Evolutionary conservation across 768 basidiomycete species (phyloP), one percentile per base, ranked within the genome.

Genomic region (Mrakia gelida): DNA sequence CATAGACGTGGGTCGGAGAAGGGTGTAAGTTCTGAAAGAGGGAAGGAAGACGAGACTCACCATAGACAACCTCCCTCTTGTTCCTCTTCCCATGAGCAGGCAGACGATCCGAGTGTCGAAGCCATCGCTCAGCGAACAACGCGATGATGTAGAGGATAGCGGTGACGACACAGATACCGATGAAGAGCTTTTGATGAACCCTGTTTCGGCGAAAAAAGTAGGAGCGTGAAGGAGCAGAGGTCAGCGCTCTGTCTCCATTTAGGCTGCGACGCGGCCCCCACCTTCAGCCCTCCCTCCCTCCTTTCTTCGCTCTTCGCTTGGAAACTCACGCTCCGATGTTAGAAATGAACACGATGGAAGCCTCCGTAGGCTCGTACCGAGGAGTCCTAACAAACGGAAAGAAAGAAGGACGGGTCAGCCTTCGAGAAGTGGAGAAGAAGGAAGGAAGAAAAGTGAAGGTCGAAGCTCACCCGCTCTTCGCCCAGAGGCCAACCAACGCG

Each of bases 31-130:
- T 21, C 23, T 9, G 18, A 30, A 59, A 38, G 59, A 41, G 34
- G 15, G 34, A 65, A 23, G 21, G 18, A 52, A 16, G n/a, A 52
- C 16, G n/a, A 10, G 41, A 79, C 81, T 76, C 45, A 83, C 82
- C 83, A 75, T 82, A 84, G 43, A 85, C 75, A 67, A 82, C 81
- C 77, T 85, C 84, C 15, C 82, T 70, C 63, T 71, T 79, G 72
- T 78, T 78, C 7, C 71, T 43, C 26, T 82, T 75, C 0, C 85
- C 52, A 26, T 84, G 81, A 23, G 82, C 82, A 3, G 86, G 86
- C 3, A 86, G 79, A 10, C 86, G 83, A 63, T 86, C 85, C 41
- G 85, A 81, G 77, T 86, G 85, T 13, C 86, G 79, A 4, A 86
- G 81, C 84, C 84, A 86, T 41, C 85, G 80, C 78, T 86, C 86